Evolutionary conservation across 2,329 filamentous ascomycete genomes (phyloP).

Genomic region (Claviceps fusiformis): DNA sequence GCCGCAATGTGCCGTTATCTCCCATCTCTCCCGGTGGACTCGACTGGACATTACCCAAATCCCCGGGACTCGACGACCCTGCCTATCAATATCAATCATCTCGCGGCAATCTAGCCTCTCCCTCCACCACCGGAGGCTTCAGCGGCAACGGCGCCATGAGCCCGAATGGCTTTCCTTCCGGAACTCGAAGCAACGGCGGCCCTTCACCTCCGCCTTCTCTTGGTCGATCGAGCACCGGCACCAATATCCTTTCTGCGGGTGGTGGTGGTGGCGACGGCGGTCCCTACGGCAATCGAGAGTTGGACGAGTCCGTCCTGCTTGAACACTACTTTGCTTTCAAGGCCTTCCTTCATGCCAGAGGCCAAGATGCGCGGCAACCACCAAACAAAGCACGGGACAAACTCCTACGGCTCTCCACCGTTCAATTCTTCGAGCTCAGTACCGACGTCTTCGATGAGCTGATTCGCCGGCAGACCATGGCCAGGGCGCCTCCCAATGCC

Average conservation of each 20-base stretch:
- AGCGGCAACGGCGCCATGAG: conserved; percentile 36
- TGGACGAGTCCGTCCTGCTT: conserved; percentile 47
- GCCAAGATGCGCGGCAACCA: conserved; percentile 60
- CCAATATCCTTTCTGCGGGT: conserved; percentile 51
- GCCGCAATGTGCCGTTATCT: conserved; percentile 63
- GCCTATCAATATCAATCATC: conserved; percentile 32
- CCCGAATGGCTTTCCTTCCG: conserved; percentile 47
- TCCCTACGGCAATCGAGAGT: conserved; percentile 45
- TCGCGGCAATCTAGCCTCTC: conserved; percentile 51
- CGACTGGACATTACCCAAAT: conserved; percentile 66
- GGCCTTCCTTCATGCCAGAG: conserved; percentile 61
- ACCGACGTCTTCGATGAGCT: conserved; percentile 97
- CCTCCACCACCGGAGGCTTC: conserved; percentile 53
- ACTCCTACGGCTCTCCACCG: conserved; percentile 71
- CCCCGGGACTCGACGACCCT: conserved; percentile 41
- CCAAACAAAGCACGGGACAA: conserved; percentile 91
- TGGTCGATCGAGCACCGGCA: conserved; percentile 71
- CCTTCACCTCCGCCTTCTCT: conserved; percentile 84
- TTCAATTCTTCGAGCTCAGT: conserved; percentile 94
- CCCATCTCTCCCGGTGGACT: conserved; percentile 72
- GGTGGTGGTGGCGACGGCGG: conserved; percentile 55
- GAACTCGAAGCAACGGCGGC: conserved; percentile 42
- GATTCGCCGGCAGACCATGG: conserved; percentile 64
- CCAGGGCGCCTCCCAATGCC: conserved; percentile 37
- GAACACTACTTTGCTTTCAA: conserved; percentile 76